Percentiles rank a stretch among this genome's conserved stretches.
Conservation (phyloP, 495 filamentous ascomycete species). For the Podospora conica region DNA sequence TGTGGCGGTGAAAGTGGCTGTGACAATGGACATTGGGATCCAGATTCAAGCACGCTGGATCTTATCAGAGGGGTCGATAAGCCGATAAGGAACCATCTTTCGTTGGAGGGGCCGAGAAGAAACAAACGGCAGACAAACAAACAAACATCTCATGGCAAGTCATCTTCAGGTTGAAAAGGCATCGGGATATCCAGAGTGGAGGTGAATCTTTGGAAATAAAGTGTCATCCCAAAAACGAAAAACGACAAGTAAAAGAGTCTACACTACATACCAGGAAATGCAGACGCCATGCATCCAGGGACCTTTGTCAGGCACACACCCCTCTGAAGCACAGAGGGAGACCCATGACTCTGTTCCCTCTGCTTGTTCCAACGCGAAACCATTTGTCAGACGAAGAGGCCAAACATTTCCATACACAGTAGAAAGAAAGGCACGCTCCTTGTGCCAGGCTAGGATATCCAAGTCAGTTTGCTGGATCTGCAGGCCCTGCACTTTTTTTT, state of each 20-base stretch:
- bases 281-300: neutral
- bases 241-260: neutral
- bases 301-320: neutral
- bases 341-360: neutral
- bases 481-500: neutral
- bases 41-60: too few relatives aligned
- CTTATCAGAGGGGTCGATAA: neutral
- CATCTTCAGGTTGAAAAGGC: neutral
- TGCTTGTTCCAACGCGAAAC: neutral
- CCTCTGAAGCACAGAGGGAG: neutral
- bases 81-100: too few relatives aligned
- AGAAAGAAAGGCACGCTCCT: neutral
- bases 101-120: neutral
- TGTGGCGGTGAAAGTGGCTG: neutral
- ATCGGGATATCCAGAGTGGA: neutral
- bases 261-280: neutral
- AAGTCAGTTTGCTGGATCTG: neutral
- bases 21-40: neutral
- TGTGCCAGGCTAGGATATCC: neutral
- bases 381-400: neutral
- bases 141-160: too few relatives aligned
- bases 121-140: neutral
- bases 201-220: neutral
- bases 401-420: neutral
- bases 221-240: neutral